Conservation (phyloP, 768 basidiomycete species). For the Hericium coralloides region DNA sequence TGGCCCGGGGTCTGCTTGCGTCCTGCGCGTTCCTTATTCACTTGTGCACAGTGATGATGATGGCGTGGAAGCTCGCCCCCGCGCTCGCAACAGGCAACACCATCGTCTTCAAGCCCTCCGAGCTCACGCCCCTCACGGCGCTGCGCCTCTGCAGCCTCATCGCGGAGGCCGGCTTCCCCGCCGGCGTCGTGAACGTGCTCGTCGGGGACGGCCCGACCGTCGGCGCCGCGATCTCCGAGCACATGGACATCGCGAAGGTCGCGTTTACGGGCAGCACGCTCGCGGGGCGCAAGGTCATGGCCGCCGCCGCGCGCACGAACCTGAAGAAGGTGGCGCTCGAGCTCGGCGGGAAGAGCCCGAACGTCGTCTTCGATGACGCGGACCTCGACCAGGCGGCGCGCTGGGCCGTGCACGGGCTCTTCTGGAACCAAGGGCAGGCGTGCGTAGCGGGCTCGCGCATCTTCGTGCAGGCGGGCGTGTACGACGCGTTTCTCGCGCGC, state of each 20-base stretch:
- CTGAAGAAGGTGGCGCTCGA: constrained; percentile 65
- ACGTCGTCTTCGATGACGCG: constrained; percentile 54
- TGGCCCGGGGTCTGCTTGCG: neutral
- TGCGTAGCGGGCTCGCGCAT: constrained; percentile 81
- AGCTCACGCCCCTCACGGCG: constrained; percentile 52
- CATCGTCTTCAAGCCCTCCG: constrained; percentile 60
- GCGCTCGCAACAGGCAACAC: constrained; percentile 56
- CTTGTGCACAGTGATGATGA: constrained; percentile 34
- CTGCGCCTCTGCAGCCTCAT: constrained; percentile 36
- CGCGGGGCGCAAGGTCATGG: constrained; percentile 55
- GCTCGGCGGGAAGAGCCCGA: constrained; percentile 61
- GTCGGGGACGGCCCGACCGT: constrained; percentile 46
- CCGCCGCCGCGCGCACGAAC: constrained; percentile 50
- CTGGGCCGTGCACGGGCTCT: constrained; percentile 53
- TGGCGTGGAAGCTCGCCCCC: constrained; percentile 53
- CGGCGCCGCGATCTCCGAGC: constrained; percentile 47
- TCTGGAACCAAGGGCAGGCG: constrained; percentile 64
- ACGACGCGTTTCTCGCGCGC: constrained; percentile 60
- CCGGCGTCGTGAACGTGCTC: constrained; percentile 55
- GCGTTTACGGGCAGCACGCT: constrained; percentile 65
- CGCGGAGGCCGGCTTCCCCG: constrained; percentile 51
- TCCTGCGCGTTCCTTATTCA: neutral
- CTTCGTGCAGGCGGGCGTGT: constrained; percentile 68
- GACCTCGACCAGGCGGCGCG: constrained; percentile 48
- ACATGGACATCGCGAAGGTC: constrained; percentile 55